phyloP scores from a whole-genome alignment of 805 yeast genomes.

The Sungouiozyma ichnusensis region DNA sequence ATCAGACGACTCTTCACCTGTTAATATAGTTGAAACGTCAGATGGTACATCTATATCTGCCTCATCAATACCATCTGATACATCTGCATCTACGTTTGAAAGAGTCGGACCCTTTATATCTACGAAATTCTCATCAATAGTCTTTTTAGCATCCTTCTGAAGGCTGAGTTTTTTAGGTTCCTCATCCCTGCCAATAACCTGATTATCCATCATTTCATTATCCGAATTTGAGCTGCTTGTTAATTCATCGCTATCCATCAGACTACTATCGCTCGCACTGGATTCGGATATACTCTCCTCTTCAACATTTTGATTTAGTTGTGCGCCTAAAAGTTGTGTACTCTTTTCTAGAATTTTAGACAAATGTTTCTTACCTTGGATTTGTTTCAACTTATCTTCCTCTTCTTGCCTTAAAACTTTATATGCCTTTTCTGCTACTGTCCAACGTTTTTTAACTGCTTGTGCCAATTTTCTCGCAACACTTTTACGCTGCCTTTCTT shows the following conservation, averaged over 20 bases:
- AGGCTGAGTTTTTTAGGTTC: neutral
- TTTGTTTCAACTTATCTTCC: constrained; percentile 67
- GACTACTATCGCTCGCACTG: constrained; percentile 15
- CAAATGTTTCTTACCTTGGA: constrained; percentile 77
- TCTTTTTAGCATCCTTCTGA: neutral
- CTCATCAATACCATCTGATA: too few relatives aligned
- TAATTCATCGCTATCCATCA: constrained; percentile 5
- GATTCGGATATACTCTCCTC: constrained; percentile 3
- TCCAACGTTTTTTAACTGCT: constrained; percentile 87
- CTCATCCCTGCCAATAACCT: neutral
- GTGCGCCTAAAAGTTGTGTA: constrained; percentile 81
- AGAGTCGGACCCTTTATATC: constrained; percentile 4
- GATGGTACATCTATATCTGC: constrained; percentile 30
- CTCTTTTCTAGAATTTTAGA: constrained; percentile 85
- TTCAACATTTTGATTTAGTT: constrained; percentile 37
- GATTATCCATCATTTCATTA: constrained; percentile 9
- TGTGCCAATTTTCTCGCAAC: constrained; percentile 74
- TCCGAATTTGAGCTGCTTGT: neutral
- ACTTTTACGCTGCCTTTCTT: constrained; percentile 56
- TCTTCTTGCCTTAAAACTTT: constrained; percentile 64
- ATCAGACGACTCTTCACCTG: constrained; percentile 10
- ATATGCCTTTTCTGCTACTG: constrained; percentile 74
- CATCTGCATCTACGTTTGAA: constrained; percentile 32
- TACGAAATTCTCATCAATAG: constrained; percentile 11
- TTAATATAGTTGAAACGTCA: constrained; percentile 10